phyloP scores from a whole-genome alignment of 352 stramenopile species.

The Globisporangium ultimum region DNA sequence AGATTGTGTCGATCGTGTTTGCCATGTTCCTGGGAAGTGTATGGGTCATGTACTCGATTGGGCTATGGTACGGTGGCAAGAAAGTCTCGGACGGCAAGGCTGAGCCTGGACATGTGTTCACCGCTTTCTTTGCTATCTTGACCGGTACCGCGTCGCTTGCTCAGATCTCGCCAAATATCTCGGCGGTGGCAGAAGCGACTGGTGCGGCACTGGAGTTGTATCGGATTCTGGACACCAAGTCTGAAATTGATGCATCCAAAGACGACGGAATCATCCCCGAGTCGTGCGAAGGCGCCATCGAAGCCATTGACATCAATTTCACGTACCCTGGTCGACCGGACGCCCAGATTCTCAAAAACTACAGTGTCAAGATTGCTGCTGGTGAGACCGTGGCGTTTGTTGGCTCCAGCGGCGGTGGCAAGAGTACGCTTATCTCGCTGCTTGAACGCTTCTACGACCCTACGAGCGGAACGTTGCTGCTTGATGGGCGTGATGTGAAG shows the following conservation, averaged over 20 bases:
- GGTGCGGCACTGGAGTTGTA: slow-evolving; percentile 39
- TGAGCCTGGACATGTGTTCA: slow-evolving; percentile 35
- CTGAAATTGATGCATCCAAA: slow-evolving; percentile 29
- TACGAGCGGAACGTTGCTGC: slow-evolving; percentile 51
- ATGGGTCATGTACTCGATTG: slow-evolving; percentile 45
- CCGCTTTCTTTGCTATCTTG: slow-evolving; percentile 39
- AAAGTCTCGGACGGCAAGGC: slow-evolving; percentile 28
- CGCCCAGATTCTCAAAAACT: slow-evolving; percentile 65
- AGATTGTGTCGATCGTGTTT: slow-evolving; percentile 25
- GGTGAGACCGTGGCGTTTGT: slow-evolving; percentile 87
- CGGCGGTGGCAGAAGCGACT: slow-evolving; percentile 29
- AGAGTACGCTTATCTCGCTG: slow-evolving; percentile 77
- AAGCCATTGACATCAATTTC: slow-evolving; percentile 64
- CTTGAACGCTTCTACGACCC: slow-evolving; percentile 85
- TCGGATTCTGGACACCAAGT: slow-evolving; percentile 37
- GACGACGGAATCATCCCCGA: slow-evolving; percentile 34
- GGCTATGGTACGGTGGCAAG: slow-evolving; percentile 55
- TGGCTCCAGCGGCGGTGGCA: slow-evolving; percentile 84
- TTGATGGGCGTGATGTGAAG: slow-evolving; percentile 77
- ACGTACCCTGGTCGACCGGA: slow-evolving; percentile 67
- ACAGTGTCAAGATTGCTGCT: slow-evolving; percentile 66
- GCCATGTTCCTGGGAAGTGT: slow-evolving; percentile 36
- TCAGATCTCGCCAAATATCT: slow-evolving; percentile 46
- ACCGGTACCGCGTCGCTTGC: slow-evolving; percentile 34
- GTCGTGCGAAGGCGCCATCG: slow-evolving; percentile 35